These are phyloP conservation scores for Phlyctochytrium planicorne DNA, from an alignment of 192 early-diverging fungal genomes.

Conservation along the genomic window DNA sequence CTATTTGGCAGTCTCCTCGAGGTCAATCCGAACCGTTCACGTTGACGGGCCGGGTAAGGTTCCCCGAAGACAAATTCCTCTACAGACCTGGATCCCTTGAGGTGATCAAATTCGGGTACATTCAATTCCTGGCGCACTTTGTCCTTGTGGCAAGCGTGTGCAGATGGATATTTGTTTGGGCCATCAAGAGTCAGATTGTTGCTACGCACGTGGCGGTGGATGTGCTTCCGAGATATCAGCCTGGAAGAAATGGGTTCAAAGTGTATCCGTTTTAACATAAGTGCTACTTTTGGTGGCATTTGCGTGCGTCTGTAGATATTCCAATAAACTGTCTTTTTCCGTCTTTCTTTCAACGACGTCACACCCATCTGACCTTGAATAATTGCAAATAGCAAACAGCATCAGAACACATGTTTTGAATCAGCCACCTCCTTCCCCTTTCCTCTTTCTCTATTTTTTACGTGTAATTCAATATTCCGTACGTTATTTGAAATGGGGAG, in stretches of 20 bases:
- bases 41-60: conserved; percentile 24
- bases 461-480: no score
- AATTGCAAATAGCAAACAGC: no score
- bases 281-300: no score
- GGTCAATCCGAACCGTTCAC: conserved; percentile 28
- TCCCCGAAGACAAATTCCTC: conserved; percentile 12
- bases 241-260: neutral
- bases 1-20: conserved; percentile 32
- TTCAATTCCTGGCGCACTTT: conserved; percentile 40
- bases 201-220: conserved; percentile 32
- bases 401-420: no score
- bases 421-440: no score
- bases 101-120: conserved; percentile 39
- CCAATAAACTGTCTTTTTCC: no score
- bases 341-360: no score
- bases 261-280: neutral
- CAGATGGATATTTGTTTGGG: conserved; percentile 15
- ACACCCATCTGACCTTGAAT: no score
- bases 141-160: conserved; percentile 25
- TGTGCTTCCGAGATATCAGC: conserved; percentile 16
- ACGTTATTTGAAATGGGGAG: no score
- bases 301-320: no score
- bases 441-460: no score
- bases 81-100: conserved; percentile 34
- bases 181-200: conserved; percentile 23